These are phyloP conservation scores for Myochromella boudieri DNA, from an alignment of 768 basidiomycete species.

Conservation along the genomic window DNA sequence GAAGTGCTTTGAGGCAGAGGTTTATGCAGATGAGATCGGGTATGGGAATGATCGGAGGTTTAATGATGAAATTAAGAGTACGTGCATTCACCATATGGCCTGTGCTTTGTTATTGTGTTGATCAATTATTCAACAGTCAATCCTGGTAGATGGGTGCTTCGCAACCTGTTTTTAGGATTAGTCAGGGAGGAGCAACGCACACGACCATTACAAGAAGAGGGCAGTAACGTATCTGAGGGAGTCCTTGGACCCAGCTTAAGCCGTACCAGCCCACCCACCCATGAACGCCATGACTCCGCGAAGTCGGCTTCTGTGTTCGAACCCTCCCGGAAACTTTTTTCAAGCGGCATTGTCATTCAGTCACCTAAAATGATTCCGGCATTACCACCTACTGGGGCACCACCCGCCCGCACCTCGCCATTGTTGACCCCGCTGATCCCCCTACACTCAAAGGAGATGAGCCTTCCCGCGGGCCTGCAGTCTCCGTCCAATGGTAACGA, in stretches of 20 bases:
- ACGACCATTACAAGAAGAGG: conserved; percentile 32
- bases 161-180: conserved; percentile 82
- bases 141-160: conserved; percentile 87
- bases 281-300: conserved; percentile 7
- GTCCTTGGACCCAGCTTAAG: conserved; percentile 19
- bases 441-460: conserved; percentile 28
- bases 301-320: conserved; percentile 24
- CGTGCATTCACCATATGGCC: conserved; percentile 28
- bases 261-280: conserved; percentile 8
- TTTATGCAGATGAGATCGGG: conserved; percentile 91
- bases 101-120: background rate
- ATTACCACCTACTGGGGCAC: conserved; percentile 46
- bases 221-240: conserved; percentile 22
- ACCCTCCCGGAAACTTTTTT: conserved; percentile 17
- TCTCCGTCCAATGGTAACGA: conserved; percentile 34
- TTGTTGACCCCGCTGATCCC: conserved; percentile 63
- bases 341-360: conserved; percentile 50
- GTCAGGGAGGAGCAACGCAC: conserved; percentile 65
- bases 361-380: conserved; percentile 71
- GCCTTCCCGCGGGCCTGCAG: conserved; percentile 40
- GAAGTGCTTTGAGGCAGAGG: conserved; percentile 89
- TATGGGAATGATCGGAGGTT: conserved; percentile 58
- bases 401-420: conserved; percentile 48
- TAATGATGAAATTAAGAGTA: conserved; percentile 80
- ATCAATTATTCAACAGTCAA: conserved; percentile 58